phyloP scores from a whole-genome alignment of 1,284 basidiomycete genomes.

The Schizophyllum amplum region DNA sequence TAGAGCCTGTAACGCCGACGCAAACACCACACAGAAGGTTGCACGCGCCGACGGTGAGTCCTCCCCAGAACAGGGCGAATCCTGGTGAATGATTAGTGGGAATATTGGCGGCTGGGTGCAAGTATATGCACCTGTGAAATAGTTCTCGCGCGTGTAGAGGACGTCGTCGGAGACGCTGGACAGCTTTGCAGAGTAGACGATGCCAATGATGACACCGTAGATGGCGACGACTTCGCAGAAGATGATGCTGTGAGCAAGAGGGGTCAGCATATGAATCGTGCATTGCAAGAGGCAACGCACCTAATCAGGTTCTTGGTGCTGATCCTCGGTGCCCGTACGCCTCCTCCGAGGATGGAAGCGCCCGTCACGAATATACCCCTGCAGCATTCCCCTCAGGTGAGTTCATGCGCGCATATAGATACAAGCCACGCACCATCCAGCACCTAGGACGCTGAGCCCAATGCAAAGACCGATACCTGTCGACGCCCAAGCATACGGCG shows the following conservation, averaged over 20 bases:
- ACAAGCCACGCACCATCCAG: conserved; percentile 73
- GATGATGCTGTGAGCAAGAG: conserved; percentile 67
- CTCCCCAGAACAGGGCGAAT: conserved; percentile 92
- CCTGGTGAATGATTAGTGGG: conserved; percentile 33
- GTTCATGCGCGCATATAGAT: neutral
- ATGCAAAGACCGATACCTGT: conserved; percentile 91
- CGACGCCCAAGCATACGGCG: conserved; percentile 90
- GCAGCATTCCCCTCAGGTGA: conserved; percentile 8
- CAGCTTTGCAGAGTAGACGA: conserved; percentile 86
- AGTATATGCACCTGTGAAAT: conserved; percentile 73
- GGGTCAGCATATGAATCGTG: no score
- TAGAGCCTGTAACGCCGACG: conserved; percentile 88
- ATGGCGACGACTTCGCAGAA: conserved; percentile 99
- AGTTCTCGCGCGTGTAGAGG: conserved; percentile 78
- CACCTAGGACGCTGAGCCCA: conserved; percentile 89
- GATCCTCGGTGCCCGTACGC: conserved; percentile 91
- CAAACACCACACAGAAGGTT: conserved; percentile 91
- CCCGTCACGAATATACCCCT: conserved; percentile 99
- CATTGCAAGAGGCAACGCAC: conserved; percentile 39
- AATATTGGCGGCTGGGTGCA: neutral
- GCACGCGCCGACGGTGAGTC: conserved; percentile 83
- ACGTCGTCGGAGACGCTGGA: conserved; percentile 47
- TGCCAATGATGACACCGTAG: conserved; percentile 91
- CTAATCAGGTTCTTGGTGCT: conserved; percentile 97
- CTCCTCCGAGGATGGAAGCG: conserved; percentile 90